Evolutionary conservation across 2,329 filamentous ascomycete species (phyloP), one percentile per base, ranked within the genome.

Genomic region (Pestalotiopsis sp.): DNA sequence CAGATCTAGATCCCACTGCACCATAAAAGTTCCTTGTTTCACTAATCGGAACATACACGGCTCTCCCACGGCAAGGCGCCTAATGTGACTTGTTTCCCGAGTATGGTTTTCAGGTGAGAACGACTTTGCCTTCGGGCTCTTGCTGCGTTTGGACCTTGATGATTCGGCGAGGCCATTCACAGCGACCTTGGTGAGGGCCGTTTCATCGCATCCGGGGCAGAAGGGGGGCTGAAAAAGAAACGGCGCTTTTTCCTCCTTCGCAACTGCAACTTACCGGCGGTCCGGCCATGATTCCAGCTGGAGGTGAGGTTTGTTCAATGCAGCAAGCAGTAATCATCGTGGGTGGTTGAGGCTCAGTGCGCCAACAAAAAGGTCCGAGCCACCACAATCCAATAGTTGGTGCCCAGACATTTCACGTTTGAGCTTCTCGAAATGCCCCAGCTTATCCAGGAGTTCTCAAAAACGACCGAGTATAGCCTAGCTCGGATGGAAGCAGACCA

Each of bases 351-450:
- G 31, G 56, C 64, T 66, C 64, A 25, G 52, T 66, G 64, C 64
- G 64, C 41, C 27, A 17, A 45, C 31, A 52, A 45, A n/a, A 52
- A 31, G 64, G 64, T 66, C 64, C 64, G 64, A 66, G 64, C 52
- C 64, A 52, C 52, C 27, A 13, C 25, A n/a, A 56, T 39, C 64
- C 49, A 9, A 66, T 58, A n/a, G 64, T 57, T 36, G 64, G 31
- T 66, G 12, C 61, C 45, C 58, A 62, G 59, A 67, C 66, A 56
- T 27, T 25, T 52, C n/a, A 39, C 66, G 66, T 67, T 67, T 67
- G 57, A 63, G 57, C 20, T 59, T 62, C 39, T 36, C 41, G 12
- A 23, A 39, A 52, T 12, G 39, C 41, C 17, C 36, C 59, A 13
- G 31, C 9, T 25, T 39, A 9, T 52, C 31, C 13, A 23, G 20